Evolutionary conservation across 192 early-diverging fungal species (phyloP), one percentile per base, ranked within the genome.

Genomic region (Thamnidium elegans): DNA sequence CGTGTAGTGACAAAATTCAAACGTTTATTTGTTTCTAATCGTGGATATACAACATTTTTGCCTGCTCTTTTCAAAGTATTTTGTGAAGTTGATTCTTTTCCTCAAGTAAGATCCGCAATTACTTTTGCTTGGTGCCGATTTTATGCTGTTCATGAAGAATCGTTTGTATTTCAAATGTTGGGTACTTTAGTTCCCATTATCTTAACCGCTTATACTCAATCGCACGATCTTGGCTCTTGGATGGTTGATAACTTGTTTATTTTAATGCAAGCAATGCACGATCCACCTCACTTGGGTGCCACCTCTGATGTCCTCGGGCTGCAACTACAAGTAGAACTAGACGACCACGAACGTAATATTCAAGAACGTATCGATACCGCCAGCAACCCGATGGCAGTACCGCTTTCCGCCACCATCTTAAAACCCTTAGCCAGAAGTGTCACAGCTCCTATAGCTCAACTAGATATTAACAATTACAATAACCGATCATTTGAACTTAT

Each of bases 161-260:
- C 84, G 1, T 85, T 85, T 63, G 65, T 85, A 4, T 78, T 85
- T 43, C 84, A 85, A 65, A 75, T 77, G 60, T 58, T 85, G 14
- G 84, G 84, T 8, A 67, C 68, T 23, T 61, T 85, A 5, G 75
- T 77, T 2, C 84, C 84, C 4, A 17, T 80, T 39, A 79, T 83
- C 23, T 71, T 85, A 0, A 73, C 62, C 4, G 78, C 68, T 0
- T 69, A 64, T 30, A 44, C 59, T 19, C 74, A 78, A 70, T 77
- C 78, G 7, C 30, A 36, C 0, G 66, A 61, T 9, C 58, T 78
- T 1, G 77, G 76, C 0, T 42, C 52, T 14, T 78, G 77, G 63
- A 80, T 85, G 76, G 17, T 60, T 3, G 71, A 68, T 17, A 70
- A 73, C 8, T 54, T 85, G 0, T 80, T 77, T 62, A 52, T 58